Evolutionary conservation across 2,329 filamentous ascomycete genomes (phyloP).

Genomic region (Claviceps pusilla): DNA sequence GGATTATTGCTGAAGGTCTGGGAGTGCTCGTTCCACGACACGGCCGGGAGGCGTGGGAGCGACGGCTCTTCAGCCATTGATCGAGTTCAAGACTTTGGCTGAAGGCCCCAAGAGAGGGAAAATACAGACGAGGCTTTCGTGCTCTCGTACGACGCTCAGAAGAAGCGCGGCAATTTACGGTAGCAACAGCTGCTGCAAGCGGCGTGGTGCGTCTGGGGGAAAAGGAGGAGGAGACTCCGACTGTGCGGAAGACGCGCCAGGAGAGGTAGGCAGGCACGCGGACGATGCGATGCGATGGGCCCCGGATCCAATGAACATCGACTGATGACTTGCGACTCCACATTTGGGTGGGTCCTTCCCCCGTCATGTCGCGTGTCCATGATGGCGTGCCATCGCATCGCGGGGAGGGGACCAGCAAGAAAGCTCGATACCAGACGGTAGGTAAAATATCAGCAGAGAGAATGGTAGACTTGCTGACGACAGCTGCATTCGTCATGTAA

Average conservation of each 20-base stretch:
- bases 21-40: conserved; percentile 24
- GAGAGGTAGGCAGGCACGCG: neutral
- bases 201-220: neutral
- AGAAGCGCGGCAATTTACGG: neutral
- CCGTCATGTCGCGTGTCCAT: neutral
- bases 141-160: neutral
- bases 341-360: neutral
- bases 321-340: neutral
- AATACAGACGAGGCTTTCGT: neutral
- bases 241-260: neutral
- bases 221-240: neutral
- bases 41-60: conserved; percentile 23
- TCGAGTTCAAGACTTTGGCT: too few species aligned
- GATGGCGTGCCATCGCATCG: neutral
- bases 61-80: conserved; percentile 27
- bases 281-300: neutral
- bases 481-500: neutral
- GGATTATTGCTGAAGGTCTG: conserved; percentile 25
- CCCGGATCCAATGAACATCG: conserved; percentile 1
- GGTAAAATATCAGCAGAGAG: too few species aligned
- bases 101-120: neutral
- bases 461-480: neutral
- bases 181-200: neutral
- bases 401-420: too few species aligned
- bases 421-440: too few species aligned